A percentile compares a stretch with the other conserved stretches of the same genome.
Evolutionary conservation across 2,329 filamentous ascomycete genomes (phyloP).

Genomic region (Orbilia blumenaviensis): DNA sequence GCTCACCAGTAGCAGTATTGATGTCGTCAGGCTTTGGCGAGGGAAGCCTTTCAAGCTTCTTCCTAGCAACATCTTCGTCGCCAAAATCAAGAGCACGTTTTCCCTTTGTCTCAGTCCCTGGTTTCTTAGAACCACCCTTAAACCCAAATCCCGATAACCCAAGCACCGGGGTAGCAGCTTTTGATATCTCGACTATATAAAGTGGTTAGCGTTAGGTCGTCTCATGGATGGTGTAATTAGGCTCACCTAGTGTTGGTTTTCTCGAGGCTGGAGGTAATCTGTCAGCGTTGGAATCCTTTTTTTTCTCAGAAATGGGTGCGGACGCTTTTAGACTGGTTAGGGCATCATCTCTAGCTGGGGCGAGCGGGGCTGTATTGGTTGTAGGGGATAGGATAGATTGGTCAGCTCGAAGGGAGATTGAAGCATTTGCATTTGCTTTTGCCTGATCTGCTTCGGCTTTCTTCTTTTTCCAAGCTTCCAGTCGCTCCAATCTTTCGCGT

Average conservation of each 20-base stretch:
- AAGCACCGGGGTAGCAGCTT: conserved; percentile 71
- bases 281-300: conserved; percentile 58
- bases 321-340: conserved; percentile 55
- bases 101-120: conserved; percentile 70
- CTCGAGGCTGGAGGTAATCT: conserved; percentile 57
- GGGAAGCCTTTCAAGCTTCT: conserved; percentile 90
- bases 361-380: conserved; percentile 41
- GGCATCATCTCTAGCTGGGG: conserved; percentile 33
- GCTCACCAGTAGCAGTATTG: conserved; percentile 68
- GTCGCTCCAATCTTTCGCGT: conserved; percentile 57
- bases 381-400: conserved; percentile 54
- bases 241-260: conserved; percentile 56
- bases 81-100: conserved; percentile 84
- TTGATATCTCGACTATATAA: conserved; percentile 55
- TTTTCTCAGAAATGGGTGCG: conserved; percentile 56
- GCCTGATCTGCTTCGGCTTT: conserved; percentile 57
- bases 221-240: background rate
- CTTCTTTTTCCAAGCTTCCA: conserved; percentile 58
- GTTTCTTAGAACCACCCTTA: conserved; percentile 72
- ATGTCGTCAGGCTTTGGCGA: conserved; percentile 70
- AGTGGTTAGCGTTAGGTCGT: conserved; percentile 54
- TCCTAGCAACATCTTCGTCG: conserved; percentile 84
- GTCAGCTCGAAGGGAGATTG: conserved; percentile 56
- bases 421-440: conserved; percentile 55
- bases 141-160: conserved; percentile 81